Percentiles rank a stretch among this genome's conserved stretches.
Evolutionary conservation across 306 rosid species (phyloP).

Genomic region (Vigna radiata): DNA sequence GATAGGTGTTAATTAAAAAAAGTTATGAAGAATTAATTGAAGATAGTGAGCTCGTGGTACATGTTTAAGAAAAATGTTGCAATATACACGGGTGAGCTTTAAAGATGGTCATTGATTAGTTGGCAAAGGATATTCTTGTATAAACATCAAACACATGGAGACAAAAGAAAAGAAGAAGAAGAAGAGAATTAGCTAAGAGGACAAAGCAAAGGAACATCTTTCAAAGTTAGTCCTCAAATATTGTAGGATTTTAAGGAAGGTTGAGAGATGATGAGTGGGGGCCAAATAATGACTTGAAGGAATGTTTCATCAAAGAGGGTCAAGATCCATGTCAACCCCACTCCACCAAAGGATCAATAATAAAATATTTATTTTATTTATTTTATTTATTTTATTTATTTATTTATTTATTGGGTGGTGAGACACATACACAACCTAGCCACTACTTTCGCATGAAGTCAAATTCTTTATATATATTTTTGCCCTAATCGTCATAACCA

Average conservation of each 20-base stretch:
- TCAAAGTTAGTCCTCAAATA: constrained; percentile 62
- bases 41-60: constrained; percentile 32
- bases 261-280: constrained; percentile 53
- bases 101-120: constrained; percentile 37
- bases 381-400: no score
- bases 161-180: constrained; percentile 26
- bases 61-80: constrained; percentile 28
- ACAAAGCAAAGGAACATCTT: constrained; percentile 55
- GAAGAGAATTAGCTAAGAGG: constrained; percentile 17
- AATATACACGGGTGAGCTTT: constrained; percentile 20
- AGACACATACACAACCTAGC: constrained; percentile 63
- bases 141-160: constrained; percentile 47
- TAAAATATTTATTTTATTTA: constrained; percentile 6
- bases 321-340: constrained; percentile 94
- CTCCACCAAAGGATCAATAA: constrained; percentile 56
- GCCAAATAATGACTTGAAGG: constrained; percentile 58
- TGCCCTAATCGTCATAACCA: constrained; percentile 42
- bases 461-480: constrained; percentile 50
- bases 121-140: constrained; percentile 35
- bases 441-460: constrained; percentile 54
- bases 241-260: constrained; percentile 60
- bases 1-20: constrained; percentile 24
- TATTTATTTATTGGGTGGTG: constrained; percentile 46
- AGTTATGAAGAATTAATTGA: constrained; percentile 26
- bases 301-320: constrained; percentile 89